Percentiles rank a stretch among this genome's conserved stretches.
phyloP scores from a whole-genome alignment of 208 protist species.

The Trypanosoma conorhini region DNA sequence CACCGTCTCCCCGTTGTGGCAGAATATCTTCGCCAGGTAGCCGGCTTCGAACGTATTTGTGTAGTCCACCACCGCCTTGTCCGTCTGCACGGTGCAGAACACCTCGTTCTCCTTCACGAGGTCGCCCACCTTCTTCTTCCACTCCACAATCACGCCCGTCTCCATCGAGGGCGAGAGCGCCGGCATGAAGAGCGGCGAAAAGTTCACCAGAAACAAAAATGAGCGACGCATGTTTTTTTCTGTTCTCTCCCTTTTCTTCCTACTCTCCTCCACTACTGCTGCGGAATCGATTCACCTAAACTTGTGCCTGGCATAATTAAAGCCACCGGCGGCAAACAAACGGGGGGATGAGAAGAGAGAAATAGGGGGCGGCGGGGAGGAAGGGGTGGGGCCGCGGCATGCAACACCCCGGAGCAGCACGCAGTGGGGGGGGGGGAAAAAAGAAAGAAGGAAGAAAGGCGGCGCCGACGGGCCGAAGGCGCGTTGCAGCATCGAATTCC shows the following conservation, averaged over 20 bases:
- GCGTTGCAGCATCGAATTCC: background rate
- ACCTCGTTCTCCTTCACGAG: conserved; percentile 93
- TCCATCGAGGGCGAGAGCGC: conserved; percentile 92
- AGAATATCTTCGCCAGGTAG: conserved; percentile 96
- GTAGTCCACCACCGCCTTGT: conserved; percentile 98
- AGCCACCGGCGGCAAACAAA: background rate
- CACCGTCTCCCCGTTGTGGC: conserved; percentile 73
- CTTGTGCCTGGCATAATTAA: background rate
- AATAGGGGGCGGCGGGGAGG: background rate
- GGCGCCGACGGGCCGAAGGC: background rate
- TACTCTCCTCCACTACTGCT: background rate
- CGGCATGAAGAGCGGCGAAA: too few species aligned
- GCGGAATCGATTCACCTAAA: background rate
- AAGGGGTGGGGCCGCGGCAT: background rate
- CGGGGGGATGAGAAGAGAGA: background rate
- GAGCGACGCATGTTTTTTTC: conserved; percentile 56
- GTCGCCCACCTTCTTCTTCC: conserved; percentile 94
- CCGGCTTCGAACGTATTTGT: conserved; percentile 94
- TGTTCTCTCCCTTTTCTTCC: background rate
- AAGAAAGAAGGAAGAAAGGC: background rate
- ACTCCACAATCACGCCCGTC: conserved; percentile 79
- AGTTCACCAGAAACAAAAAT: conserved; percentile 65
- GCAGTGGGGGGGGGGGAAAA: too few species aligned
- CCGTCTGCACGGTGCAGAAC: conserved; percentile 95
- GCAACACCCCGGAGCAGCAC: background rate